Conservation (phyloP, 2,329 filamentous ascomycete genomes). For the Penicillium sp. region DNA sequence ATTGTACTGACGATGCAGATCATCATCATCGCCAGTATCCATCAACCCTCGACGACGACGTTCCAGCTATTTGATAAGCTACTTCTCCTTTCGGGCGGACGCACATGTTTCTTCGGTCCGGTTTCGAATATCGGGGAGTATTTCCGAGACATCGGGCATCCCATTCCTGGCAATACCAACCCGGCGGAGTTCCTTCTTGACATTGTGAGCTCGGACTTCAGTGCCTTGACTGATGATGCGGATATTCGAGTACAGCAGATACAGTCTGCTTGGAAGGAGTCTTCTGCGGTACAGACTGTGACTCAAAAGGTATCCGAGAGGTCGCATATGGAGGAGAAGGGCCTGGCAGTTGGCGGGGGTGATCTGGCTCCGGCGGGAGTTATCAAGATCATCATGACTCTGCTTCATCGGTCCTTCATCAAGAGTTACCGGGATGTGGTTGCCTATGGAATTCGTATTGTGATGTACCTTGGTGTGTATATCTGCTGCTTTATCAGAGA, state of each 20-base stretch:
- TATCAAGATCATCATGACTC: slow-evolving; percentile 57
- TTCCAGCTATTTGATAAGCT: slow-evolving; percentile 81
- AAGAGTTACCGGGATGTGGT: slow-evolving; percentile 84
- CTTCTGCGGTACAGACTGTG: slow-evolving; percentile 39
- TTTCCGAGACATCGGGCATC: slow-evolving; percentile 61
- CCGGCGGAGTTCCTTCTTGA: slow-evolving; percentile 80
- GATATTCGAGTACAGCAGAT: slow-evolving; percentile 54
- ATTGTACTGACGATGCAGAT: slow-evolving; percentile 47
- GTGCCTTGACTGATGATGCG: slow-evolving; percentile 49
- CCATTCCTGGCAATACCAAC: slow-evolving; percentile 70
- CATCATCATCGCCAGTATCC: slow-evolving; percentile 78
- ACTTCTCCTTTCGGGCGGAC: slow-evolving; percentile 69
- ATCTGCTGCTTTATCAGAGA: background rate
- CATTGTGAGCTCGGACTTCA: slow-evolving; percentile 75
- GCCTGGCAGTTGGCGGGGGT: slow-evolving; percentile 14
- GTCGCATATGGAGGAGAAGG: slow-evolving; percentile 26
- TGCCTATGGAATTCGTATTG: slow-evolving; percentile 77
- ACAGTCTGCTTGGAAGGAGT: slow-evolving; percentile 57
- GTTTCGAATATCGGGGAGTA: slow-evolving; percentile 60
- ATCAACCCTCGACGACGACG: slow-evolving; percentile 78
- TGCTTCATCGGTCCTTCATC: slow-evolving; percentile 77
- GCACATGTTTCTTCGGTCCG: slow-evolving; percentile 71
- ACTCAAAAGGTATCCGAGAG: slow-evolving; percentile 28
- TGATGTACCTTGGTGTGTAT: slow-evolving; percentile 69
- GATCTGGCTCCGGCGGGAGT: slow-evolving; percentile 43